A percentile compares a stretch with the other conserved stretches of the same genome.
These are phyloP conservation scores for Lasiodiplodia sp. DNA, from an alignment of 2,329 filamentous ascomycete species.

Conservation along the genomic window DNA sequence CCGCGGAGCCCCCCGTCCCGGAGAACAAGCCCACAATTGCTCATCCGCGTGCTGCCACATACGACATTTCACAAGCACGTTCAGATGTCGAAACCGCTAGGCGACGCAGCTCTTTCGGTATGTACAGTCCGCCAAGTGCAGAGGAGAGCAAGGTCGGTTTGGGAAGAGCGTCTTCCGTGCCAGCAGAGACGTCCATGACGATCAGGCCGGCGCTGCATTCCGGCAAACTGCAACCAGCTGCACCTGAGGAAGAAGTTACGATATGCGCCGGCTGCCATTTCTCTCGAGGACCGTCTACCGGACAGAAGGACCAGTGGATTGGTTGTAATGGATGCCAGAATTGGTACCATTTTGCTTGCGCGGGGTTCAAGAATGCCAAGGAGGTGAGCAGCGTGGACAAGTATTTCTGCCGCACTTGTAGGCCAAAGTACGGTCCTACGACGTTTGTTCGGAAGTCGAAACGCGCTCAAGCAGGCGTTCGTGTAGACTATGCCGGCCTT, in stretches of 20 bases:
- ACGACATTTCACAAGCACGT: conserved; percentile 7
- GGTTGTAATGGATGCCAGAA: conserved; percentile 72
- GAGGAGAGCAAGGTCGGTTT: conserved; percentile 3
- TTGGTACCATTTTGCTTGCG: conserved; percentile 74
- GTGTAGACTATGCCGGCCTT: conserved; percentile 69
- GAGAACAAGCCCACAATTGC: background rate
- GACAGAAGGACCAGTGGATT: conserved; percentile 69
- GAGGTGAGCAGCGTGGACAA: conserved; percentile 73
- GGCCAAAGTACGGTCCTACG: conserved; percentile 65
- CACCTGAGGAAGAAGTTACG: conserved; percentile 47
- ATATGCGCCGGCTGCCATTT: conserved; percentile 66
- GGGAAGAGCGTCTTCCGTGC: conserved; percentile 36
- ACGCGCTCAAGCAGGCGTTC: conserved; percentile 68
- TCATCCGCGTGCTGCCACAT: background rate
- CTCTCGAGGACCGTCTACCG: conserved; percentile 59
- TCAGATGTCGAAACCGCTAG: background rate
- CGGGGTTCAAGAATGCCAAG: conserved; percentile 69
- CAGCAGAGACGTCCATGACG: conserved; percentile 35
- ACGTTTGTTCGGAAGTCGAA: conserved; percentile 73
- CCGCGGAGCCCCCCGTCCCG: conserved; percentile 27
- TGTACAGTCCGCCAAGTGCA: background rate
- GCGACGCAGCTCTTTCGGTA: conserved; percentile 25
- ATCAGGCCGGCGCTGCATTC: conserved; percentile 5
- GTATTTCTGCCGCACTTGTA: conserved; percentile 69
- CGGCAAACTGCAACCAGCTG: background rate